A percentile compares a stretch with the other conserved stretches of the same genome.
These are phyloP conservation scores for Gymnopilus junonius DNA, from an alignment of 768 basidiomycete species.

Conservation along the genomic window DNA sequence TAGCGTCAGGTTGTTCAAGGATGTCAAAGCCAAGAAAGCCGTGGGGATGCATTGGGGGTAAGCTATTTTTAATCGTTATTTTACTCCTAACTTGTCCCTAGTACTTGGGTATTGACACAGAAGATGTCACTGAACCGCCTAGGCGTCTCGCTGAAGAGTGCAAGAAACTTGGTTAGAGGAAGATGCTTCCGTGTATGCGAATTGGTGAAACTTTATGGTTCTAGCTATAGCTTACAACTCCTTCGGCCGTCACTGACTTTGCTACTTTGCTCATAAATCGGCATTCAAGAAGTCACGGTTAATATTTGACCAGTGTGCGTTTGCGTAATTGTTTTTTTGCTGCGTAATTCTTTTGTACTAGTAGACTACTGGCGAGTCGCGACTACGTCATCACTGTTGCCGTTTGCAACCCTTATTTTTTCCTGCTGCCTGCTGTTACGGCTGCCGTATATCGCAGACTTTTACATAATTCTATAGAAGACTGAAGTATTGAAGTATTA, in stretches of 20 bases:
- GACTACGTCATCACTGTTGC: too few species aligned
- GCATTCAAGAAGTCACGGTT: too few species aligned
- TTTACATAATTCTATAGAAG: too few species aligned
- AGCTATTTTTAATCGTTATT: slow-evolving; percentile 13
- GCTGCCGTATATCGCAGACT: too few species aligned
- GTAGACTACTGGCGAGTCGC: too few species aligned
- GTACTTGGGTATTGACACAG: slow-evolving; percentile 59
- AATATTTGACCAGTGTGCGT: too few species aligned
- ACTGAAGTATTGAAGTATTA: too few species aligned
- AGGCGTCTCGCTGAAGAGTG: slow-evolving; percentile 55
- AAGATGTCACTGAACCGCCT: slow-evolving; percentile 67
- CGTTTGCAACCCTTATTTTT: too few species aligned
- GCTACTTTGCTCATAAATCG: too few species aligned
- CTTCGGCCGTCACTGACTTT: background rate
- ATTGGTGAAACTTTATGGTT: slow-evolving; percentile 62
- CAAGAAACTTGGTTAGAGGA: slow-evolving; percentile 54
- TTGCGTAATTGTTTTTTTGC: too few species aligned
- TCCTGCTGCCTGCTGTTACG: too few species aligned
- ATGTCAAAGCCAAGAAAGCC: slow-evolving; percentile 61
- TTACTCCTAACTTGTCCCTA: slow-evolving; percentile 16
- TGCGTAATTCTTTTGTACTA: too few species aligned
- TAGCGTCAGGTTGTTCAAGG: slow-evolving; percentile 68
- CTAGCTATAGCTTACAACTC: slow-evolving; percentile 7
- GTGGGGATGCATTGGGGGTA: slow-evolving; percentile 78
- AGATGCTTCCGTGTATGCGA: slow-evolving; percentile 59